Evolutionary conservation across 495 filamentous ascomycete genomes (phyloP).

Genomic region (Evernia prunastri): DNA sequence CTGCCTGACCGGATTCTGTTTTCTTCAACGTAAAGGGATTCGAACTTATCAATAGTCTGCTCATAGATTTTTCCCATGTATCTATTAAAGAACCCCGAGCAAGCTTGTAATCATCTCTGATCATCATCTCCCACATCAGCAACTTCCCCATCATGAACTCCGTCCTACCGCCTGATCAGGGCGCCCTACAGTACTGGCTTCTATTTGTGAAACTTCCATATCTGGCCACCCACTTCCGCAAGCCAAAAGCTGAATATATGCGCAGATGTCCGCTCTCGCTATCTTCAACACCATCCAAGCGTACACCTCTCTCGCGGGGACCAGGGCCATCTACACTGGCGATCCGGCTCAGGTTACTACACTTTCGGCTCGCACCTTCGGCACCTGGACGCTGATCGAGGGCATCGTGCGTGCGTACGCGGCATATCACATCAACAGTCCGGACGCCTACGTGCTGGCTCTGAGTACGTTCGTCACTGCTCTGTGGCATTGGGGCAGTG

Average conservation of each 20-base stretch:
- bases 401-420: slow-evolving; percentile 8
- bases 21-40: too few relatives aligned
- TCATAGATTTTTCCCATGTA: too few relatives aligned
- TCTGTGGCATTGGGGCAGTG: neutral
- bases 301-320: neutral
- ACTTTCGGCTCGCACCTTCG: slow-evolving; percentile 5
- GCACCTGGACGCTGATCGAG: slow-evolving; percentile 7
- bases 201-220: neutral
- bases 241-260: neutral
- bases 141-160: neutral
- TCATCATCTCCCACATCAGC: neutral
- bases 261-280: slow-evolving; percentile 1
- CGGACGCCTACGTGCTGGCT: slow-evolving; percentile 5
- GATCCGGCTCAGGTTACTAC: neutral
- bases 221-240: neutral
- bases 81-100: neutral
- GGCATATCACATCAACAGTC: slow-evolving; percentile 7
- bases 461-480: slow-evolving; percentile 5
- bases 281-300: slow-evolving; percentile 3
- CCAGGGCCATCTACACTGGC: neutral
- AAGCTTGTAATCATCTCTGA: neutral
- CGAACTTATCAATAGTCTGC: too few relatives aligned
- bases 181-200: neutral
- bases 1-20: too few relatives aligned
- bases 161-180: neutral